A percentile compares a stretch with the other conserved stretches of the same genome.
Conservation (phyloP, 768 basidiomycete species). For the Pulveroboletus frians region DNA sequence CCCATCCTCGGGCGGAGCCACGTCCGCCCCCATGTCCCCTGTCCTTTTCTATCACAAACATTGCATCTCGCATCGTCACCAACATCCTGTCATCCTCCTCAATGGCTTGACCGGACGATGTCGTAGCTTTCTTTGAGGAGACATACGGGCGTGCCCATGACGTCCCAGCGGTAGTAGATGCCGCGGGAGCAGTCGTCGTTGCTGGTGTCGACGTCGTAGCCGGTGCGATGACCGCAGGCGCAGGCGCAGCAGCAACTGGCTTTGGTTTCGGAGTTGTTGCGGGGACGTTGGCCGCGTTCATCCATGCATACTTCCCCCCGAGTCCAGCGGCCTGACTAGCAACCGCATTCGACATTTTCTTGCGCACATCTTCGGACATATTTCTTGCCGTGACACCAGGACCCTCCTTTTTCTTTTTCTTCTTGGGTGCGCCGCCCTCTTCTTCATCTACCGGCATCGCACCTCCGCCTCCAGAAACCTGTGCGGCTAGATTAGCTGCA, state of each 20-base stretch:
- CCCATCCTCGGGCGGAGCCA: constrained; percentile 70
- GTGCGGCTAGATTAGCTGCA: constrained; percentile 56
- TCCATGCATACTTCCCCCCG: constrained; percentile 82
- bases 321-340: constrained; percentile 86
- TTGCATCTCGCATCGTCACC: constrained; percentile 72
- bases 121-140: constrained; percentile 42
- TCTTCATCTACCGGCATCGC: constrained; percentile 39
- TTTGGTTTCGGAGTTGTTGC: constrained; percentile 38
- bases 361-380: constrained; percentile 87
- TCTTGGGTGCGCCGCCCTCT: constrained; percentile 62
- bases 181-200: constrained; percentile 30
- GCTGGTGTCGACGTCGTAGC: constrained; percentile 26
- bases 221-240: constrained; percentile 24
- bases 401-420: constrained; percentile 76
- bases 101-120: constrained; percentile 30
- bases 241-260: constrained; percentile 29
- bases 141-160: constrained; percentile 65
- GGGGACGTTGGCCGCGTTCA: constrained; percentile 60
- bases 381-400: constrained; percentile 82
- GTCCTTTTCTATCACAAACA: constrained; percentile 84
- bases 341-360: constrained; percentile 88
- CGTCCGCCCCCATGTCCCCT: constrained; percentile 77
- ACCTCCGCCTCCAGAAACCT: constrained; percentile 37
- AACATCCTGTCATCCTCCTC: constrained; percentile 57
- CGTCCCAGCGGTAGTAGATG: constrained; percentile 23